Base-by-base conservation (phyloP, 2,329 filamentous ascomycete genomes). In the Annulohypoxylon truncatum region DNA sequence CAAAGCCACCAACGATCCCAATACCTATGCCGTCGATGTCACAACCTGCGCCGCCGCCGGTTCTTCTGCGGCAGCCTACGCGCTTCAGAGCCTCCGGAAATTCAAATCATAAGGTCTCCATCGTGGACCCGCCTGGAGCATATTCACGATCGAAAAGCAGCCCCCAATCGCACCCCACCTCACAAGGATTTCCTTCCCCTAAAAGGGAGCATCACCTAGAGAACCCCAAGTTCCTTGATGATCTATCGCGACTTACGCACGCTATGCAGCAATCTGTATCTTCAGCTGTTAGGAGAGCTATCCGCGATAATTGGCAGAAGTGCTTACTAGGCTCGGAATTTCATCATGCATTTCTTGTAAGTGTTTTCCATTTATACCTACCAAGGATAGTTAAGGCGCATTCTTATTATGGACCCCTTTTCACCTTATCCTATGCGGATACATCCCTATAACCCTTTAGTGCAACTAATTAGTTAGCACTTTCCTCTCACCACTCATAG, bases 291-390 rank as follows among this genome's bases (percentile, higher is more conserved):
- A 79, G 84, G 10, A 81, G 82, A 46, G 79, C 80, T 0, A 69
- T 87, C 9, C 79, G 85, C 22, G 84, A 86, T 65, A 79, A 82
- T 58, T 86, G 84, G 82, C 77, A 84, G 42, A 85, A 82, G 68
- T 81, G 81, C 15, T 66, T 87, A 2, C 58, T 82, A 2, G 85
- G 85, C 8, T 84, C 82, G 3, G 82, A 85, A 9, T 87, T 84
- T 61, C 85, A 87, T 64, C 77, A 81, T 42, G 79, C 81, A 1
- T 87, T 87, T 66, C 61, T 87, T 56, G 84, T 87, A 74, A 79
- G 84, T 82, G 22, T 54, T 53, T 24, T 56, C 22, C 9, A 38
- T n/a, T 2, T 38, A 8, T 38, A 38, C 35, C n/a, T 38, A 18
- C 35, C 35, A 3, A 38, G 2, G 35, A 15, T 50, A 20, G n/a